These are phyloP conservation scores for Fusarium oligoseptatum DNA, from an alignment of 2,329 filamentous ascomycete genomes.

Conservation along the genomic window DNA sequence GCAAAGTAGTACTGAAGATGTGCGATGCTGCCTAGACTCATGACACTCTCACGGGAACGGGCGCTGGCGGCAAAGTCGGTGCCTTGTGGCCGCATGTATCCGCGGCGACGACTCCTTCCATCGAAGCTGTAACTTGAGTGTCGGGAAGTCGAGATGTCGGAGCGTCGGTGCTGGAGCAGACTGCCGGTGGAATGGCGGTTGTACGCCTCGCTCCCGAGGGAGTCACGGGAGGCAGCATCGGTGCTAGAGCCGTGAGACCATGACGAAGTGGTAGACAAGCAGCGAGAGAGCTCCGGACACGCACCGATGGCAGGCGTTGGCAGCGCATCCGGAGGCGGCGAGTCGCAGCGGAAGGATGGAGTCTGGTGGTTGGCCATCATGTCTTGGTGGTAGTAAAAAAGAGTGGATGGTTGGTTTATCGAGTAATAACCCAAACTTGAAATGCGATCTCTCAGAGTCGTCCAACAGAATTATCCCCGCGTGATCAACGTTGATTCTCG, in stretches of 20 bases:
- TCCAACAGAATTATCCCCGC: conserved; percentile 12
- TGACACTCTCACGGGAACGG: conserved; percentile 90
- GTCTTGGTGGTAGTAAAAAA: conserved; percentile 1
- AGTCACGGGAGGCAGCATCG: conserved; percentile 64
- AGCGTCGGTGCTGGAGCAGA: conserved; percentile 61
- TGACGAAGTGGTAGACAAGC: conserved; percentile 73
- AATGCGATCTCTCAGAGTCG: conserved; percentile 17
- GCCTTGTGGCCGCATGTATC: conserved; percentile 88
- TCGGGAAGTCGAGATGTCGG: conserved; percentile 59
- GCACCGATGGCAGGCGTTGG: conserved; percentile 74
- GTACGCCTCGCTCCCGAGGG: conserved; percentile 66
- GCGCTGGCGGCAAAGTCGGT: conserved; percentile 93
- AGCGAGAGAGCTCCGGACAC: conserved; percentile 71
- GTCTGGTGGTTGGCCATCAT: conserved; percentile 53
- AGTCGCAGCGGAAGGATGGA: conserved; percentile 62
- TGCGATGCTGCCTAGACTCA: conserved; percentile 95
- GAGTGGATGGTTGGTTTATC: neutral
- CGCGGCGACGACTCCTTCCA: conserved; percentile 70
- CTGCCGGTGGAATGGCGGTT: conserved; percentile 76
- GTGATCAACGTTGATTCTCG: conserved; percentile 21
- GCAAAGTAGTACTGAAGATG: conserved; percentile 99
- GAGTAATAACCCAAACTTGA: conserved; percentile 12
- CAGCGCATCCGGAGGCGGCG: conserved; percentile 74
- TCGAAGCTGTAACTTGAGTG: conserved; percentile 62
- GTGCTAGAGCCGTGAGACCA: conserved; percentile 69